Evolutionary conservation across 2,329 filamentous ascomycete species (phyloP).

Genomic region (Diaporthe australafricana): DNA sequence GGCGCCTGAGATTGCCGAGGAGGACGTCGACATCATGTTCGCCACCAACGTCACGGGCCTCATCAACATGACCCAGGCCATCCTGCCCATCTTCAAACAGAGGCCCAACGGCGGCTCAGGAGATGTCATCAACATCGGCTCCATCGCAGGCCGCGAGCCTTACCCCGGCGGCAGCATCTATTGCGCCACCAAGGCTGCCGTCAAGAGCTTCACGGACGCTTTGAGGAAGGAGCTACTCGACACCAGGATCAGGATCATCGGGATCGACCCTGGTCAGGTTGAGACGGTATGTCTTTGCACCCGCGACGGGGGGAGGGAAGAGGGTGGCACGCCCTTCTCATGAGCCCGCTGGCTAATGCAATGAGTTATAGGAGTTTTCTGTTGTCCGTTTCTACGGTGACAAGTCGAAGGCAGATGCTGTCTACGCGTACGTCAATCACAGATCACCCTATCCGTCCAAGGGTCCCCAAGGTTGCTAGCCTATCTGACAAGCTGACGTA

Average conservation of each 20-base stretch:
- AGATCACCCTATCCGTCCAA: not conserved
- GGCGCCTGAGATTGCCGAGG: constrained; percentile 83
- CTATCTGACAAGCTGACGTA: not conserved
- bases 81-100: constrained; percentile 84
- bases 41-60: constrained; percentile 91
- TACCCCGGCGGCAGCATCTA: constrained; percentile 91
- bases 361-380: constrained; percentile 81
- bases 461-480: not conserved
- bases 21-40: constrained; percentile 90
- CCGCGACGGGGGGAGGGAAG: not conserved
- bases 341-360: constrained; percentile 12
- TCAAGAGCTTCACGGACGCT: constrained; percentile 85
- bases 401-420: constrained; percentile 87
- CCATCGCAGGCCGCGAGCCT: constrained; percentile 88
- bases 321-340: not conserved
- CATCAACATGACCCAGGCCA: constrained; percentile 95
- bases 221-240: constrained; percentile 86
- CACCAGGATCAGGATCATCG: constrained; percentile 84
- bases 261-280: constrained; percentile 91
- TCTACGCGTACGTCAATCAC: constrained; percentile 82
- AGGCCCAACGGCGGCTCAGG: constrained; percentile 81
- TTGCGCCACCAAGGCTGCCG: constrained; percentile 91
- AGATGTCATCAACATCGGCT: constrained; percentile 95
- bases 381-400: constrained; percentile 90
- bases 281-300: constrained; percentile 72